Base-by-base conservation (phyloP, 192 early-diverging fungal genomes). In the Backusella morwellensis region DNA sequence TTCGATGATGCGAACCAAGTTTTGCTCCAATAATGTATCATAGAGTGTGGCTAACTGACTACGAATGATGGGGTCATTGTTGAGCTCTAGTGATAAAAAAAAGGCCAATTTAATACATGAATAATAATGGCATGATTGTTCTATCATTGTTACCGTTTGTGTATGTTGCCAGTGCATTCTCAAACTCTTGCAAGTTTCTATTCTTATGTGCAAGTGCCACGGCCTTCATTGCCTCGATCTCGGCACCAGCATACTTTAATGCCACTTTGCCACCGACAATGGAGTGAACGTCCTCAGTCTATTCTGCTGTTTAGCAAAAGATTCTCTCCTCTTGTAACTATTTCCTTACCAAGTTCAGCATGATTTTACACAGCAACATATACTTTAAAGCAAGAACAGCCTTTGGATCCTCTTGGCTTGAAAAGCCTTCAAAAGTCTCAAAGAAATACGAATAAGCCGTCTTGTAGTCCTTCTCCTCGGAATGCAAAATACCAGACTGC, bases 381-480 rank as follows among this genome's bases (percentile, higher is more conserved):
- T 99, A 99, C 82, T 97, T 97, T 74, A 99, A 87, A 6, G 95
- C 96, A 73, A 92, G 88, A 6, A 99, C 90, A 52, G 95, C 97
- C 68, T 91, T 88, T 52, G 91, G 80, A 80, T 97, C 95, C 26
- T 97, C 96, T 76, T 95, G 90, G 23, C 89, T 89, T 3, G 95
- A 90, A 77, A 93, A 96, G 7, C 95, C 95, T 78, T 99, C 98
- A 78, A 98, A 88, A 3, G 97, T 96, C 84, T 99, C 98, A 77
- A 97, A 98, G 86, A 99, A 99, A 89, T 98, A 99, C 56, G 97
- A 98, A 76, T 94, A 97, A 74, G 94, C 97, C 8, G 97, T 99
- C 86, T 98, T 98, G 84, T 96, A 99, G 78, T 99, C 98, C 85
- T 98, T 97, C 80, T 98, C 97, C 77, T 99, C 97, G 35, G 97